phyloP scores from a whole-genome alignment of 2,329 filamentous ascomycete species.

The Fusarium solani-melongenae region DNA sequence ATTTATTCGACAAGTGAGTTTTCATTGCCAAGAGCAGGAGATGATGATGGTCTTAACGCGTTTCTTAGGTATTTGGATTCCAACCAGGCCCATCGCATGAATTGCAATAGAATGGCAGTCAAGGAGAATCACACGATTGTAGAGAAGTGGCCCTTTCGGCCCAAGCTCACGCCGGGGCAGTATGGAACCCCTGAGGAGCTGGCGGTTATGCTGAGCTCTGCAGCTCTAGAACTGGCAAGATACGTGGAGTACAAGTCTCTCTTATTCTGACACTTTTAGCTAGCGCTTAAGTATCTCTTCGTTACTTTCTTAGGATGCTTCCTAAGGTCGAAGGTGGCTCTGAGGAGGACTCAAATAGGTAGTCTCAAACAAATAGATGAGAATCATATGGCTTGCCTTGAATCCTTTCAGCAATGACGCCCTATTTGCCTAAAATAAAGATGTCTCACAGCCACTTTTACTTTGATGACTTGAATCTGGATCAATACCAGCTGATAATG shows the following conservation, averaged over 20 bases:
- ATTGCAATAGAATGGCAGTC: not conserved
- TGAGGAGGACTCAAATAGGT: not conserved
- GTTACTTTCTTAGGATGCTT: not conserved
- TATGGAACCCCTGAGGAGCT: slow-evolving; percentile 1
- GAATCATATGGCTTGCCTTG: not conserved
- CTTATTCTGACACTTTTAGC: not conserved
- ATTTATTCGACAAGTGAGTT: not conserved
- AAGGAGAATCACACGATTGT: slow-evolving; percentile 18
- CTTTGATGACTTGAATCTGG: not conserved
- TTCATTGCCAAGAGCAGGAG: not conserved
- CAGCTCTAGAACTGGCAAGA: not conserved
- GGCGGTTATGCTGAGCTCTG: not conserved
- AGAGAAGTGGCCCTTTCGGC: slow-evolving; percentile 10
- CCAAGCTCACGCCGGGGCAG: slow-evolving; percentile 1
- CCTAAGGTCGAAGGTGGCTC: not conserved
- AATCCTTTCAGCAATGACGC: not conserved
- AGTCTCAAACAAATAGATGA: not conserved
- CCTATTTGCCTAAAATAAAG: not conserved
- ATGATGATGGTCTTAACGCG: not conserved
- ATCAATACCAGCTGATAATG: not conserved
- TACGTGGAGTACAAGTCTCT: slow-evolving; percentile 18
- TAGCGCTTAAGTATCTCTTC: not conserved
- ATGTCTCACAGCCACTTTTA: not conserved
- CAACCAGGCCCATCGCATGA: not conserved
- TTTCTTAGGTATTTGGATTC: not conserved